Evolutionary conservation across 192 early-diverging fungal species (phyloP), one percentile per base, ranked within the genome.

Genomic region (Geosiphon pyriformis): DNA sequence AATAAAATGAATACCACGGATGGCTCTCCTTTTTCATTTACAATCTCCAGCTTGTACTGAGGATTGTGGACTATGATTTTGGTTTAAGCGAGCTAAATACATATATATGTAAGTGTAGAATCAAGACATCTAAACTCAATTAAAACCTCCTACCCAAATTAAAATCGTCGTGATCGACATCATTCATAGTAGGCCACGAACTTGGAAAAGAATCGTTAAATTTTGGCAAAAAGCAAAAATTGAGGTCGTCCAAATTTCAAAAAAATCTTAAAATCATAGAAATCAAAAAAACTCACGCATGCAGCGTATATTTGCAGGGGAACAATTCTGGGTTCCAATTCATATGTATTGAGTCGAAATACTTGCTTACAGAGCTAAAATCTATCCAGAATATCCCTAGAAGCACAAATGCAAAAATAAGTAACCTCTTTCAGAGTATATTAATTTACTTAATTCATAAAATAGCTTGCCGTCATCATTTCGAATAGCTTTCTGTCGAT

Each of bases 271-370:
- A n/a, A n/a, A n/a, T n/a, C n/a, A 0, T 42, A 69, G n/a, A 29
- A 8, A 27, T 10, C 18, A 11, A 7, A n/a, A 58, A 20, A 1
- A 81, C 85, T 80, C 73, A 91, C 86, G 85, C 84, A 62, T 94
- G 93, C 34, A 88, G 69, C 10, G 83, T 84, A 59, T 83, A 79
- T 31, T 83, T 76, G 71, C 91, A 75, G 8, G 70, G 72, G 62
- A 94, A 90, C 42, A 88, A 64, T 32, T 79, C 83, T 4, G 93
- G 89, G 78, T 93, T 91, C 93, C 90, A 94, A 70, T 93, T 95
- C 25, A 95, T 72, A 67, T 97, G 93, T 30, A 94, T 90, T 8
- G 90, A 90, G 61, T 91, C 87, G 71, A 97, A 97, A 32, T 81
- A 75, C 4, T 67, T 61, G 59, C 88, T 87, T 2, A 95, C 82